These are phyloP conservation scores for Coemansia sp. DNA, from an alignment of 192 early-diverging fungal species.

Conservation along the genomic window DNA sequence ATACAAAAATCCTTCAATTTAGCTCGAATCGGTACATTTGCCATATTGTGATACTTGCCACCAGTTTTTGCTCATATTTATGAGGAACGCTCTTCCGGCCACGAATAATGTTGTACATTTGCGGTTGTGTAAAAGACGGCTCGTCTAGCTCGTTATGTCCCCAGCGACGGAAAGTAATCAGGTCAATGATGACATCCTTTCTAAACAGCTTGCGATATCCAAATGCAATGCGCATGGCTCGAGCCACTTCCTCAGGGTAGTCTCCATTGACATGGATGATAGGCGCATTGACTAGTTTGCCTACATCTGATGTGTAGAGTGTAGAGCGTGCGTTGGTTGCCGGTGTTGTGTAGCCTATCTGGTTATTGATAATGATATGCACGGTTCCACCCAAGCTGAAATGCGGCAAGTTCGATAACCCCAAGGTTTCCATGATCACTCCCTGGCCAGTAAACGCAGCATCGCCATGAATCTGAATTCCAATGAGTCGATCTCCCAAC, in stretches of 20 bases:
- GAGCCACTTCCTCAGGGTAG: slow-evolving; percentile 87
- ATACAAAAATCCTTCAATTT: background rate
- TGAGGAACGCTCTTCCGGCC: slow-evolving; percentile 77
- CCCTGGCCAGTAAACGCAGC: slow-evolving; percentile 86
- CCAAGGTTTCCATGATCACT: slow-evolving; percentile 94
- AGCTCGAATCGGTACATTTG: no score
- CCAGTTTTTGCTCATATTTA: slow-evolving; percentile 78
- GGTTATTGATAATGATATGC: slow-evolving; percentile 99
- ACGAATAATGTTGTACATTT: slow-evolving; percentile 95
- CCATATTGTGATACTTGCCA: slow-evolving; percentile 21
- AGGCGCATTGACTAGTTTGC: slow-evolving; percentile 94
- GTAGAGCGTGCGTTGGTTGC: slow-evolving; percentile 91
- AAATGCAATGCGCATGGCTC: slow-evolving; percentile 79
- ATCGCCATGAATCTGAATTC: slow-evolving; percentile 95
- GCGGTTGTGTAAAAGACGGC: slow-evolving; percentile 94
- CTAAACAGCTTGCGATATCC: slow-evolving; percentile 91
- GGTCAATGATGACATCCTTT: slow-evolving; percentile 92
- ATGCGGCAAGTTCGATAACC: slow-evolving; percentile 92
- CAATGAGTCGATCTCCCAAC: slow-evolving; percentile 90
- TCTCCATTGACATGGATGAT: slow-evolving; percentile 97
- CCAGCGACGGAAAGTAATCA: slow-evolving; percentile 94
- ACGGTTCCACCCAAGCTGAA: slow-evolving; percentile 92
- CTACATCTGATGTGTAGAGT: slow-evolving; percentile 89
- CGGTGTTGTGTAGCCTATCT: slow-evolving; percentile 96
- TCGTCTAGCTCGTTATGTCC: slow-evolving; percentile 98